Base-by-base conservation (phyloP, 2,329 filamentous ascomycete species). In the Diaporthe aspalathi region DNA sequence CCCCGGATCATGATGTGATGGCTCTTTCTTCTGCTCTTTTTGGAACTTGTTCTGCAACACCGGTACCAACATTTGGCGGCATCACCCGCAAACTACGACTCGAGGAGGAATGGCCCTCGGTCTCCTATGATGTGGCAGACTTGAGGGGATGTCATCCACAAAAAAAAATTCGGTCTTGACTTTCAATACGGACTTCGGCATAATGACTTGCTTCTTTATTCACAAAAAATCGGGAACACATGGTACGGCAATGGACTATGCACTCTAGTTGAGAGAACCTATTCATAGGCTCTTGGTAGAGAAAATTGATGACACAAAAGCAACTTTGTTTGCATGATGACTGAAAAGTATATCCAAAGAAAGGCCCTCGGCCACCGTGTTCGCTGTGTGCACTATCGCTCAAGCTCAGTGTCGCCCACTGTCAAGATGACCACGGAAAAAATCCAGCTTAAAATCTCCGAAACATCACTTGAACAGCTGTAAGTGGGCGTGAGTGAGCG, bases 1-100 rank as follows among this genome's bases (percentile, higher is more conserved):
- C 72, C 72, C 72, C 72, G 72, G 72, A 68, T 71, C 72, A 73
- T 73, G 72, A 73, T 71, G 45, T 73, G 54, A 73, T 73, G 72
- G 68, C 72, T 73, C 53, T 67, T 68, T 68, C 53, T 56, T 66
- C 56, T 47, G 45, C 22, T 50, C 9, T 54, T 49, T 67, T 63
- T 63, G 40, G 53, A 49, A 57, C 43, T 70, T 45, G 29, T 57
- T 57, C 67, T 63, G 60, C 47, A 67, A 70, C 68, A 62, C 67
- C 50, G 66, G 43, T 53, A 69, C 66, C 56, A 56, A 60, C 38
- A 38, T 57, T 45, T 67, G 50, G 72, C 63, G 50, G 72, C 56
- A 35, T 47, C 35, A 47, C 62, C 38, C 65, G 65, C 65, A 43
- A 62, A 47, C 45, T 52, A 54, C 52, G 66, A 68, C 57, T 67